These are phyloP conservation scores for Fusarium sp. DNA, from an alignment of 2,329 filamentous ascomycete species.

Conservation along the genomic window DNA sequence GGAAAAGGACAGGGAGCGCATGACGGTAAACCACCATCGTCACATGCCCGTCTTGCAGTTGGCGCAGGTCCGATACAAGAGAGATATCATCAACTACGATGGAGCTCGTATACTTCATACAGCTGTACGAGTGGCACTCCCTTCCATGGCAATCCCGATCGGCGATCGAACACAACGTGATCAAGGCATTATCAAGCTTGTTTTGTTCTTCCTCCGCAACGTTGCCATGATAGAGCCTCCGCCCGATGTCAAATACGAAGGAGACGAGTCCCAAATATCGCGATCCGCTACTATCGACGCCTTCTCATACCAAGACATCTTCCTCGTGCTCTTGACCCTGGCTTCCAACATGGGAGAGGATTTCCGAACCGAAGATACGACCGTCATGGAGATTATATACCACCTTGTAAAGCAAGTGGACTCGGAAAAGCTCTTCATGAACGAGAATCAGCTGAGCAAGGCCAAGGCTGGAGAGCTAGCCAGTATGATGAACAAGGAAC, in stretches of 20 bases:
- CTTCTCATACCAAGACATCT: conserved; percentile 91
- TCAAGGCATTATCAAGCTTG: conserved; percentile 90
- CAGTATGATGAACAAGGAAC: conserved; percentile 82
- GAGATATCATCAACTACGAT: conserved; percentile 86
- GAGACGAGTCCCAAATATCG: conserved; percentile 90
- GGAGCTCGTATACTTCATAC: conserved; percentile 81
- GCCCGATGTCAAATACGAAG: conserved; percentile 78
- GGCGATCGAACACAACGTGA: conserved; percentile 83
- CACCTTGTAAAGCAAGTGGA: conserved; percentile 93
- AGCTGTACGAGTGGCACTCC: conserved; percentile 82
- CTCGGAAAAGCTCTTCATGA: conserved; percentile 85
- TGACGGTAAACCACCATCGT: conserved; percentile 92
- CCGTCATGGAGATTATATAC: conserved; percentile 92
- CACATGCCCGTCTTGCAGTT: conserved; percentile 91
- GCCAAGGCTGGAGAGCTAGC: conserved; percentile 80
- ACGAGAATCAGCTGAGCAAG: conserved; percentile 76
- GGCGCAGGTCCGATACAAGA: conserved; percentile 90
- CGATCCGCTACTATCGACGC: conserved; percentile 88
- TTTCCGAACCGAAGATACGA: conserved; percentile 87
- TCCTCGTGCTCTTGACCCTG: conserved; percentile 85
- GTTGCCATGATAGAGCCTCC: conserved; percentile 85
- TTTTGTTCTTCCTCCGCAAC: conserved; percentile 91
- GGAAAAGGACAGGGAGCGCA: conserved; percentile 80
- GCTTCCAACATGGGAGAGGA: conserved; percentile 95
- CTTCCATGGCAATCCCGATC: conserved; percentile 83